These are phyloP conservation scores for Sporothrix phasma DNA, from an alignment of 2,329 filamentous ascomycete genomes.

Conservation along the genomic window DNA sequence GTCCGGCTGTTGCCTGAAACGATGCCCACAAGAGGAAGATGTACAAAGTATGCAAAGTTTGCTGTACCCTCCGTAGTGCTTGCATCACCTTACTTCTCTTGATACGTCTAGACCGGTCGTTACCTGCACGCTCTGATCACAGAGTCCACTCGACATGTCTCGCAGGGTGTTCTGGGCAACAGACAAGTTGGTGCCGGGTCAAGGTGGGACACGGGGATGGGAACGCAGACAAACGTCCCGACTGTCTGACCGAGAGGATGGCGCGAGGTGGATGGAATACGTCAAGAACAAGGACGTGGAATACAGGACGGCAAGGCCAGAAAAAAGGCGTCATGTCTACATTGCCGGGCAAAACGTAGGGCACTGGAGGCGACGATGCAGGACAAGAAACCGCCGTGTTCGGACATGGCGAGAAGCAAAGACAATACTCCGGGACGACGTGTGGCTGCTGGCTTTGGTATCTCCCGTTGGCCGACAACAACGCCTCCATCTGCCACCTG, in stretches of 20 bases:
- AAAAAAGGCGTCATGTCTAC: not conserved
- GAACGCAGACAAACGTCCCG: no score
- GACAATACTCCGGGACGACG: not conserved
- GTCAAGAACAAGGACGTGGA: not conserved
- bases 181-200: not conserved
- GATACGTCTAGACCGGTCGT: not conserved
- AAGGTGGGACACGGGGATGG: not conserved
- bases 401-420: not conserved
- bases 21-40: not conserved
- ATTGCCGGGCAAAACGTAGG: no score
- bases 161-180: not conserved
- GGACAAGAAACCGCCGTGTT: not conserved
- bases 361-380: not conserved
- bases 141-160: not conserved
- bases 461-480: not conserved
- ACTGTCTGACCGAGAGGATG: not conserved
- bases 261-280: no score
- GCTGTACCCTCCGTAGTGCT: not conserved
- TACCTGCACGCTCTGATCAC: not conserved
- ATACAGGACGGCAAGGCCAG: not conserved
- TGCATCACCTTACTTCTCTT: not conserved
- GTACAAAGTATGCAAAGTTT: no score
- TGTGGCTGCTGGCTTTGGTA: conserved; percentile 1
- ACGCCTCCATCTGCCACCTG: not conserved
- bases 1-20: not conserved